Conservation (phyloP, 441 rosid species). For the Gossypium aridum region DNA sequence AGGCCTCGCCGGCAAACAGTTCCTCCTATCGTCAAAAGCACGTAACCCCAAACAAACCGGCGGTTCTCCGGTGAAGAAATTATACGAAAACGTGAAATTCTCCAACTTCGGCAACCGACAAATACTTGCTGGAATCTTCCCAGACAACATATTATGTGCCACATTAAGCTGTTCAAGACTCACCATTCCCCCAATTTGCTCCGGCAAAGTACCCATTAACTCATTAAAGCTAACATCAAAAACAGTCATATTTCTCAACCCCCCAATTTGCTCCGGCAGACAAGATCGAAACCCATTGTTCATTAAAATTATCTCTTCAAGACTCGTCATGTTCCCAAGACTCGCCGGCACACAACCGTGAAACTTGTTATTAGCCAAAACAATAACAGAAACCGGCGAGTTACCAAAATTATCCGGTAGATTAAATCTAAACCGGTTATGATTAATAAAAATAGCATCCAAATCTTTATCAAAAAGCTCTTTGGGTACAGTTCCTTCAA, state of each 20-base stretch:
- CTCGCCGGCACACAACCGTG: slow-evolving; percentile 85
- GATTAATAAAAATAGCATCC: slow-evolving; percentile 85
- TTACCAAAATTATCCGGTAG: slow-evolving; percentile 79
- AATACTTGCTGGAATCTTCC: slow-evolving; percentile 63
- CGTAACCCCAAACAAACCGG: slow-evolving; percentile 56
- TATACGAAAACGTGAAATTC: slow-evolving; percentile 68
- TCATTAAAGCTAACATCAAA: slow-evolving; percentile 72
- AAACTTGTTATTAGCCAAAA: slow-evolving; percentile 72
- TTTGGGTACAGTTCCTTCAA: slow-evolving; percentile 78
- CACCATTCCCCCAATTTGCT: slow-evolving; percentile 50
- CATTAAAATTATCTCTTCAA: slow-evolving; percentile 76
- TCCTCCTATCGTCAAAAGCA: slow-evolving; percentile 53
- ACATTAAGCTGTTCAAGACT: slow-evolving; percentile 76
- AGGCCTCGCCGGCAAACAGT: slow-evolving; percentile 71
- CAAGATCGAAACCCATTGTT: slow-evolving; percentile 73
- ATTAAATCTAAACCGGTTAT: slow-evolving; percentile 75
- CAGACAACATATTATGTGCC: slow-evolving; percentile 68
- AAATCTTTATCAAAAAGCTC: slow-evolving; percentile 68
- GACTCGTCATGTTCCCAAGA: slow-evolving; percentile 75
- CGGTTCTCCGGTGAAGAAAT: slow-evolving; percentile 79
- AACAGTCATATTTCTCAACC: slow-evolving; percentile 63
- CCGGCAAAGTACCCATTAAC: slow-evolving; percentile 73
- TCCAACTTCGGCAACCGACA: slow-evolving; percentile 64
- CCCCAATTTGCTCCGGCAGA: slow-evolving; percentile 63
- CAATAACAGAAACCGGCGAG: slow-evolving; percentile 58